Percentiles rank a stretch among this genome's conserved stretches.
Evolutionary conservation across 441 rosid species (phyloP).

Genomic region (Brassica balearica): DNA sequence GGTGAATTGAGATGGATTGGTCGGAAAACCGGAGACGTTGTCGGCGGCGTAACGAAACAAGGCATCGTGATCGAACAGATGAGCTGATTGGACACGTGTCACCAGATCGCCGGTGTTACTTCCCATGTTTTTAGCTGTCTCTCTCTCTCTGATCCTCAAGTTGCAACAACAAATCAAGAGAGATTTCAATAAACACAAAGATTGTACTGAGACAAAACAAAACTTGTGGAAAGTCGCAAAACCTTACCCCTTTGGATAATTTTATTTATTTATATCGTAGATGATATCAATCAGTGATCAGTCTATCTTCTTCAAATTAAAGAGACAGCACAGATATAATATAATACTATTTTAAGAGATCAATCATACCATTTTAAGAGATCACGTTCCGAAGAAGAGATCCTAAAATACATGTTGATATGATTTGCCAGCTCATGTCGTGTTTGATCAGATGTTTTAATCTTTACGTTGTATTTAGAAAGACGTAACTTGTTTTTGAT

Average conservation of each 20-base stretch:
- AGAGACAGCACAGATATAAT: slow-evolving; percentile 1
- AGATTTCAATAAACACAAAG: neutral
- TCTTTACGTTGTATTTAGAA: neutral
- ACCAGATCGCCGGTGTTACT: slow-evolving; percentile 65
- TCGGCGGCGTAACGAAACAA: slow-evolving; percentile 63
- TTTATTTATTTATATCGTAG: neutral
- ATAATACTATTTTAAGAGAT: neutral
- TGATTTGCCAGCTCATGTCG: neutral
- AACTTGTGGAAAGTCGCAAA: neutral
- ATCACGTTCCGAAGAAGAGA: neutral
- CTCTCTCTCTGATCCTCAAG: slow-evolving; percentile 14
- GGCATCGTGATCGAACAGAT: slow-evolving; percentile 67
- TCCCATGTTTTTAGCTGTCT: slow-evolving; percentile 46
- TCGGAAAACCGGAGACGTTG: slow-evolving; percentile 75
- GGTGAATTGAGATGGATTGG: slow-evolving; percentile 52
- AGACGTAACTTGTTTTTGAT: neutral
- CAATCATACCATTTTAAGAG: neutral
- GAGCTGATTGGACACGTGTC: slow-evolving; percentile 56
- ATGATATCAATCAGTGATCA: neutral
- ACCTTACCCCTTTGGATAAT: neutral
- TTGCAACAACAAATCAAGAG: slow-evolving; percentile 21
- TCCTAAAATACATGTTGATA: neutral
- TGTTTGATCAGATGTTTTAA: neutral
- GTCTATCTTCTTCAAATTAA: neutral
- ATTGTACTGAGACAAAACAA: neutral